These are phyloP conservation scores for Rosa hybrid DNA, from an alignment of 331 rosid species.

Conservation along the genomic window DNA sequence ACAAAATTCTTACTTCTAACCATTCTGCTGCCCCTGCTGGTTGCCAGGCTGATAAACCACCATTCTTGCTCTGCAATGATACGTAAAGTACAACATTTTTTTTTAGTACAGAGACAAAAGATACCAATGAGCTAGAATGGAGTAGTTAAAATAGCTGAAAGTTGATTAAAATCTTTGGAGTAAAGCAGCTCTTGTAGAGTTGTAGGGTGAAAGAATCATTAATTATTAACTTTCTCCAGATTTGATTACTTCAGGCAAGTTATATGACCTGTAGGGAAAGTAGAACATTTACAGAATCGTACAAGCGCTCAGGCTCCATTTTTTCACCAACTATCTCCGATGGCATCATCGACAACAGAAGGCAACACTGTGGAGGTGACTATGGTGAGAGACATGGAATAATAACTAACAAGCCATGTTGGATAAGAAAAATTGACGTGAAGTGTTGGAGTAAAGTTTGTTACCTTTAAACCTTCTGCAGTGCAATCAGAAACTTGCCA, in stretches of 20 bases:
- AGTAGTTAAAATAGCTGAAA: no score
- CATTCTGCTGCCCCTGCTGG: conserved; percentile 67
- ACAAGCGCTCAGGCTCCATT: conserved; percentile 35
- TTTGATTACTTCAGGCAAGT: background rate
- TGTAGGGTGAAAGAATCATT: background rate
- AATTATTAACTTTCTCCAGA: background rate
- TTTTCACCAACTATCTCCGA: conserved; percentile 34
- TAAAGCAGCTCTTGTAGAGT: no score
- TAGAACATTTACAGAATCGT: conserved; percentile 38
- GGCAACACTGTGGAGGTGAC: conserved; percentile 27
- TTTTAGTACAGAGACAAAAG: background rate
- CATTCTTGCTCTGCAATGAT: conserved; percentile 57
- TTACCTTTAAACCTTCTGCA: conserved; percentile 74
- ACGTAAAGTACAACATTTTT: background rate
- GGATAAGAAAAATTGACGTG: no score
- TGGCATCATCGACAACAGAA: conserved; percentile 35
- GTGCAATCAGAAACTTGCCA: conserved; percentile 79
- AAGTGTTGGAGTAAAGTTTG: no score
- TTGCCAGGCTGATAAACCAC: conserved; percentile 83
- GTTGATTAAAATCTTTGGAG: no score
- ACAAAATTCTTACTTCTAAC: conserved; percentile 62
- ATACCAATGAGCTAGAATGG: background rate
- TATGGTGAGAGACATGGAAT: conserved; percentile 38
- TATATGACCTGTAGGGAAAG: conserved; percentile 41
- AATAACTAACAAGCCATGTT: no score